A percentile compares a stretch with the other conserved stretches of the same genome.
Conservation (phyloP, 1,284 basidiomycete species). For the Naganishia albida region DNA sequence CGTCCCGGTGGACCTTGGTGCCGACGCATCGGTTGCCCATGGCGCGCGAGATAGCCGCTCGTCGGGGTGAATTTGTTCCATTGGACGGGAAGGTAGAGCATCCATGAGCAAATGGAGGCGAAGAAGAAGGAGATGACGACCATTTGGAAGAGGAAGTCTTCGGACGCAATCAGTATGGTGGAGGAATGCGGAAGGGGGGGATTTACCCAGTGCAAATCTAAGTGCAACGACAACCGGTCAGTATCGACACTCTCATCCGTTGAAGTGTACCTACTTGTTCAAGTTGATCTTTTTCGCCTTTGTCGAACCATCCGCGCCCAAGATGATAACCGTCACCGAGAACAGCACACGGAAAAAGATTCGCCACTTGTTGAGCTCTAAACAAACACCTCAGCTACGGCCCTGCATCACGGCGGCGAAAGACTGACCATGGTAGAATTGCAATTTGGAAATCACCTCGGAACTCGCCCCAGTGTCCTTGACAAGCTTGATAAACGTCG, state of each 20-base stretch:
- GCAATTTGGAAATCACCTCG: slow-evolving; percentile 27
- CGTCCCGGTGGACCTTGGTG: neutral
- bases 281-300: slow-evolving; percentile 5
- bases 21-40: neutral
- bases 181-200: neutral
- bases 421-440: slow-evolving; percentile 27
- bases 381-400: neutral
- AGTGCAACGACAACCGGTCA: neutral
- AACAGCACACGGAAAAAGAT: slow-evolving; percentile 25
- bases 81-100: slow-evolving; percentile 23
- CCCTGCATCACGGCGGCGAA: neutral
- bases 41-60: slow-evolving; percentile 4
- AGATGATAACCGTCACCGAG: neutral
- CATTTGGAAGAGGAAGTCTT: slow-evolving; percentile 17
- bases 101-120: slow-evolving; percentile 24
- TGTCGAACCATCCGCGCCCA: slow-evolving; percentile 13
- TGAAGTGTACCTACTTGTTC: slow-evolving; percentile 16
- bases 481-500: slow-evolving; percentile 20
- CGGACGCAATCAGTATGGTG: neutral
- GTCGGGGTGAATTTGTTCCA: slow-evolving; percentile 21
- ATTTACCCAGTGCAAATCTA: slow-evolving; percentile 13
- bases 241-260: too few relatives aligned
- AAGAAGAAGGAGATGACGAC: slow-evolving; percentile 19
- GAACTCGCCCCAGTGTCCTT: slow-evolving; percentile 25
- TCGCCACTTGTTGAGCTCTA: slow-evolving; percentile 32